These are phyloP conservation scores for Actinomortierella wolfii DNA, from an alignment of 371 early-diverging fungal genomes.

Conservation along the genomic window DNA sequence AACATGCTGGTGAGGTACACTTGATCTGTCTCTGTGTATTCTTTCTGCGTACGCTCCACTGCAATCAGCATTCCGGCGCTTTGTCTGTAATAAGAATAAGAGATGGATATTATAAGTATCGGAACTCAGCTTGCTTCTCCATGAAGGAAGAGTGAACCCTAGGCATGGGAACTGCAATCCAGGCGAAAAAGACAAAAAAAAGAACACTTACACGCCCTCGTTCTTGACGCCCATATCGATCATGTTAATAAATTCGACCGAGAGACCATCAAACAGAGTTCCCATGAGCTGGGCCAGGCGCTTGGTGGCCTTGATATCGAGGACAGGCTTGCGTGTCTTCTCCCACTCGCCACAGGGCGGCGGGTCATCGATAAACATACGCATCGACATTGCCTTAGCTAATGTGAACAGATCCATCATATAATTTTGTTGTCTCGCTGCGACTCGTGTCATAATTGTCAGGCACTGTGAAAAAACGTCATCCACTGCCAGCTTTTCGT, in stretches of 20 bases:
- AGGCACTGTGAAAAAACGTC: slow-evolving; percentile 53
- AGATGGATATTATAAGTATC: background rate
- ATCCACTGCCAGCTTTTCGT: slow-evolving; percentile 60
- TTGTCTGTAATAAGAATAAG: slow-evolving; percentile 45
- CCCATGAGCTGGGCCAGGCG: slow-evolving; percentile 65
- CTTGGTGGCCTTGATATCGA: slow-evolving; percentile 42
- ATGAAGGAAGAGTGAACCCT: background rate
- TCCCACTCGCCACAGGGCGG: slow-evolving; percentile 33
- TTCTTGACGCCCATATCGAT: slow-evolving; percentile 83
- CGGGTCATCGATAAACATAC: slow-evolving; percentile 55
- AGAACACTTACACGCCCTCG: slow-evolving; percentile 70
- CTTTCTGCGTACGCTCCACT: slow-evolving; percentile 73
- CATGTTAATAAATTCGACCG: slow-evolving; percentile 71
- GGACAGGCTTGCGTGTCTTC: slow-evolving; percentile 18
- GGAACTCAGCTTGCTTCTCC: background rate
- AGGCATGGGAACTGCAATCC: too few relatives aligned
- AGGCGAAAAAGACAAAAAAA: too few relatives aligned
- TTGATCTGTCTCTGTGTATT: slow-evolving; percentile 64
- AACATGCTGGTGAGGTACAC: slow-evolving; percentile 60
- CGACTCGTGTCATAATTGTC: slow-evolving; percentile 21
- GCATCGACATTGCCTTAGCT: slow-evolving; percentile 57
- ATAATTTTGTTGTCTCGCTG: slow-evolving; percentile 42
- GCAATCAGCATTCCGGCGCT: slow-evolving; percentile 85
- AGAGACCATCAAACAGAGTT: slow-evolving; percentile 77
- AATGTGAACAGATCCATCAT: slow-evolving; percentile 38